These are phyloP conservation scores for Hypoxylon cercidicola DNA, from an alignment of 495 filamentous ascomycete species.

Conservation along the genomic window DNA sequence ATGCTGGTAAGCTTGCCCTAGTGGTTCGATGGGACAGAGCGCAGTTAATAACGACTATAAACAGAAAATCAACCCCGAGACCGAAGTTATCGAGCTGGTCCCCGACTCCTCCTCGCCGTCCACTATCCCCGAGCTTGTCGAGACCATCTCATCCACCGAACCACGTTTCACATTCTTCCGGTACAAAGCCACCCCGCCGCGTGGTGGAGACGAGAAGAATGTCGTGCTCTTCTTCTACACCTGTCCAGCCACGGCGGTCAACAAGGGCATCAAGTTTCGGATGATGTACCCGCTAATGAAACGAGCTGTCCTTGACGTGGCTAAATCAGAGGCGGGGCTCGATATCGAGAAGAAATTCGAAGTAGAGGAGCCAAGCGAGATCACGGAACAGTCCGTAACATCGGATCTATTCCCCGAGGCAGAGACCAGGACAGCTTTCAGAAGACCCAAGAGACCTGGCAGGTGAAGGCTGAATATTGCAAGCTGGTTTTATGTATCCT, in stretches of 20 bases:
- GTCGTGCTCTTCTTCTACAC: slow-evolving; percentile 94
- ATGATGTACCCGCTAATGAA: slow-evolving; percentile 95
- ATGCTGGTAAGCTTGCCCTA: slow-evolving; percentile 76
- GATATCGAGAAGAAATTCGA: slow-evolving; percentile 78
- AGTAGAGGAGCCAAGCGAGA: slow-evolving; percentile 74
- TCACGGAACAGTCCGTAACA: slow-evolving; percentile 74
- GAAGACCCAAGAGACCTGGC: slow-evolving; percentile 90
- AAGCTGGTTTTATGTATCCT: background rate
- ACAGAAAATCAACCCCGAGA: slow-evolving; percentile 77
- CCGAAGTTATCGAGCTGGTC: slow-evolving; percentile 82
- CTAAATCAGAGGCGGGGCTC: slow-evolving; percentile 74
- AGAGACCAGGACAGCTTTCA: slow-evolving; percentile 78
- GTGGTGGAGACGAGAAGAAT: slow-evolving; percentile 64
- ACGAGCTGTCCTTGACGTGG: slow-evolving; percentile 72
- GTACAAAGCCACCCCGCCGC: slow-evolving; percentile 59
- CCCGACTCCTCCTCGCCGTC: slow-evolving; percentile 59
- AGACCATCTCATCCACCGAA: slow-evolving; percentile 78
- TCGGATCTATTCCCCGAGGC: slow-evolving; percentile 81
- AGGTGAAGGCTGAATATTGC: slow-evolving; percentile 45
- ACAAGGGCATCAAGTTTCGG: slow-evolving; percentile 83
- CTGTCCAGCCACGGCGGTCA: slow-evolving; percentile 74
- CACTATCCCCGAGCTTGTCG: slow-evolving; percentile 60
- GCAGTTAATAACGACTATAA: background rate
- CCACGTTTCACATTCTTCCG: slow-evolving; percentile 93
- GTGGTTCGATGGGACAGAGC: background rate